Conservation (phyloP, 2,329 filamentous ascomycete species). For the Neocucurbitaria cava region DNA sequence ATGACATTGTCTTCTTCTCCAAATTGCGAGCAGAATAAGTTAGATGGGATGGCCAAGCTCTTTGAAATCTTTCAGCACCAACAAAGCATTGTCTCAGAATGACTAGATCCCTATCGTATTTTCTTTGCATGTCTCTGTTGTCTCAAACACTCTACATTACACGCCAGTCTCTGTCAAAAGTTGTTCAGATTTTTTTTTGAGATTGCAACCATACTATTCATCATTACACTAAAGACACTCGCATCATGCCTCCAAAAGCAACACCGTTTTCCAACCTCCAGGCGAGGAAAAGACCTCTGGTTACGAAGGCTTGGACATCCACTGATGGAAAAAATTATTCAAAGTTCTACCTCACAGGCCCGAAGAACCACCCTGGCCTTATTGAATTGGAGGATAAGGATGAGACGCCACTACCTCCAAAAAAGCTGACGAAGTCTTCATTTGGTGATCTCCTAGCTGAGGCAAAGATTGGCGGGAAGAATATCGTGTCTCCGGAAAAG, state of each 20-base stretch:
- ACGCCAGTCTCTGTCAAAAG: background rate
- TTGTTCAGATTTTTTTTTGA: background rate
- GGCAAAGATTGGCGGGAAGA: background rate
- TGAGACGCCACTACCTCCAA: background rate
- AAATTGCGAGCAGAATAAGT: background rate
- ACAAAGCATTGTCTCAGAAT: background rate
- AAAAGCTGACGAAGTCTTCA: background rate
- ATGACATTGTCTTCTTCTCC: background rate
- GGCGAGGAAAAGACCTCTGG: too few relatives aligned
- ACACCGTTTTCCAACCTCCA: too few relatives aligned
- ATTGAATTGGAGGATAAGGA: background rate
- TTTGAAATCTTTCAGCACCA: background rate
- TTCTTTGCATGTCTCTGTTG: background rate
- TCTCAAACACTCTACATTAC: background rate
- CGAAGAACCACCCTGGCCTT: background rate
- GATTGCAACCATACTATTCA: background rate
- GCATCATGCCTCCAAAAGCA: too few relatives aligned
- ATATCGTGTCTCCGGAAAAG: background rate
- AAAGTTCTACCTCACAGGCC: background rate
- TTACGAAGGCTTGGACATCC: too few relatives aligned
- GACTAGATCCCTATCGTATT: background rate
- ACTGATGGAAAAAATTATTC: too few relatives aligned
- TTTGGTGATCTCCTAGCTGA: background rate
- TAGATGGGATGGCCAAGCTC: background rate
- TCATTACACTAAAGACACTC: too few relatives aligned